Evolutionary conservation across 208 protist species (phyloP), one percentile per base, ranked within the genome.

Genomic region (Endotrypanum monterogeii): DNA sequence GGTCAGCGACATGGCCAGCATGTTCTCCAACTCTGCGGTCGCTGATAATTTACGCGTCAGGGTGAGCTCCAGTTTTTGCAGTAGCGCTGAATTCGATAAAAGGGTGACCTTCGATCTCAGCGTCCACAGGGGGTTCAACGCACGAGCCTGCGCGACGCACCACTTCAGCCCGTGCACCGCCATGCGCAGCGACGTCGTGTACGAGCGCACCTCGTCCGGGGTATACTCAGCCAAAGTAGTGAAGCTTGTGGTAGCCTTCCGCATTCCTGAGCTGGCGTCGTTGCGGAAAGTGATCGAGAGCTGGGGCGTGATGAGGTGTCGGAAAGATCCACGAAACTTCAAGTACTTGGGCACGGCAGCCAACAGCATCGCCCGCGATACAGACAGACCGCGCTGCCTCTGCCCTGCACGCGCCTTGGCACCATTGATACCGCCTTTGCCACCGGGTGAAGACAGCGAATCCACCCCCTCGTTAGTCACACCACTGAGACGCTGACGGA

Each of bases 111-210:
- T 89, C 63, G 81, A 52, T 50, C 75, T 74, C 44, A 96, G 71
- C 46, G 79, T 84, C 92, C 88, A 94, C 16, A 94, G 52, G 18
- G 74, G 72, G 37, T 69, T 86, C n/a, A 96, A 79, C 25, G 76
- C 58, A 25, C 86, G 88, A 23, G 83, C 39, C 67, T 83, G 71
- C 11, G 61, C 23, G 14, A 89, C 52, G 39, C 70, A 79, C 65
- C 89, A 63, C 72, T 90, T 89, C 14, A 92, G 60, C 25, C 85
- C 80, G 1, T 60, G 55, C 39, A 90, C 74, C 12, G 88, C 74
- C 7, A 85, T 54, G 16, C 77, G 71, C 68, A 89, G 80, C 23
- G 84, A 79, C 23, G 81, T 23, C 16, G 35, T 66, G 73, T 88
- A 91, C 52, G 76, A 82, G 28, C 65, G 77, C 8, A 93, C 67